phyloP scores from a whole-genome alignment of 2,329 filamentous ascomycete species.

The Aspergillus neoniger region DNA sequence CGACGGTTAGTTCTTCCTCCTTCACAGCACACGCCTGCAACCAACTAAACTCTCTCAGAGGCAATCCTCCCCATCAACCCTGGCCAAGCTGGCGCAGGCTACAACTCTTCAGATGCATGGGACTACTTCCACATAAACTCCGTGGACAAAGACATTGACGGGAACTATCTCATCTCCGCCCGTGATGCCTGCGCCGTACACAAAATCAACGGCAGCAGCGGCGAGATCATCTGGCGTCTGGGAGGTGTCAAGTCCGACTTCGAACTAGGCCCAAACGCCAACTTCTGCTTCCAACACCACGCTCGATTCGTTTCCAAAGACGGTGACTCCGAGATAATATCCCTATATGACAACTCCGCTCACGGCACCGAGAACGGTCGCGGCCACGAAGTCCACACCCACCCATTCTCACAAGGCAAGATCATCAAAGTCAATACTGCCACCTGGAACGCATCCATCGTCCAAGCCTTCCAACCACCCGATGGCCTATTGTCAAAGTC shows the following conservation, averaged over 20 bases:
- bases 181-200: slow-evolving; percentile 41
- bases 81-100: too few relatives aligned
- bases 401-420: too few relatives aligned
- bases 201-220: slow-evolving; percentile 35
- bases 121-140: slow-evolving; percentile 41
- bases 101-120: neutral
- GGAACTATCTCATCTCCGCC: slow-evolving; percentile 42
- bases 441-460: too few relatives aligned
- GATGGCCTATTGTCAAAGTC: slow-evolving; percentile 33
- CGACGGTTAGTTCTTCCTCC: too few relatives aligned
- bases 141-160: slow-evolving; percentile 39
- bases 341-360: slow-evolving; percentile 35
- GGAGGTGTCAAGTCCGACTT: slow-evolving; percentile 35
- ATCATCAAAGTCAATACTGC: too few relatives aligned
- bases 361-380: slow-evolving; percentile 28
- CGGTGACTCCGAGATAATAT: slow-evolving; percentile 28
- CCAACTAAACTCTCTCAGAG: too few relatives aligned
- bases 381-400: slow-evolving; percentile 25
- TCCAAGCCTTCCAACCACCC: slow-evolving; percentile 23
- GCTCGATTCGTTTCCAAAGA: slow-evolving; percentile 30
- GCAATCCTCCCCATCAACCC: too few relatives aligned
- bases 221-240: slow-evolving; percentile 39
- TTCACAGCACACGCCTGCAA: too few relatives aligned
- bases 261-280: slow-evolving; percentile 29
- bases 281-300: slow-evolving; percentile 39